Evolutionary conservation across 148 eudicot genomes (phyloP).

Genomic region (Silene conica): DNA sequence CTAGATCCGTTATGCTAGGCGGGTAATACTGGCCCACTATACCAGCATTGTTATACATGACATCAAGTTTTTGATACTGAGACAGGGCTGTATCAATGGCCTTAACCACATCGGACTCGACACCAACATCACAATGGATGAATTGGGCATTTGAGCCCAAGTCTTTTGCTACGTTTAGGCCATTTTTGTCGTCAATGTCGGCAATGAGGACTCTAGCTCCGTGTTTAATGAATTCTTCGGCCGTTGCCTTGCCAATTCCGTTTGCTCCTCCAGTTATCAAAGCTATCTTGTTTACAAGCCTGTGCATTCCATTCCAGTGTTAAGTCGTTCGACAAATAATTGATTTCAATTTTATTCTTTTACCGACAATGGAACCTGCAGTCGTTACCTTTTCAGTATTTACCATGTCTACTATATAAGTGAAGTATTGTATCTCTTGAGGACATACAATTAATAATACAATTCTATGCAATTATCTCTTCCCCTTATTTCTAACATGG

Average conservation of each 20-base stretch:
- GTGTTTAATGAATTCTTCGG: conserved; percentile 41
- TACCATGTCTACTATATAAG: no score
- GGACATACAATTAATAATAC: no score
- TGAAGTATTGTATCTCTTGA: no score
- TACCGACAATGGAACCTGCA: no score
- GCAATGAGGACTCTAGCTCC: conserved; percentile 75
- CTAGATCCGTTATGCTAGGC: conserved; percentile 41
- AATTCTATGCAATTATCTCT: no score
- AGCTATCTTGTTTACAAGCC: conserved; percentile 67
- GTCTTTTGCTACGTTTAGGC: conserved; percentile 29
- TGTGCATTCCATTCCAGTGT: no score
- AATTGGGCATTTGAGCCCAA: conserved; percentile 54
- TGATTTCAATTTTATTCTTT: no score
- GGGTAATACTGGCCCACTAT: conserved; percentile 36
- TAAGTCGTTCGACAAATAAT: no score
- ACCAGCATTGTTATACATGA: conserved; percentile 46
- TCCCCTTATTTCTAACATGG: no score
- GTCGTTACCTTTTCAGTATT: no score
- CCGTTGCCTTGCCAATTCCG: conserved; percentile 62
- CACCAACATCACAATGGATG: conserved; percentile 44
- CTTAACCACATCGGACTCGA: conserved; percentile 13
- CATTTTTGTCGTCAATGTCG: conserved; percentile 38
- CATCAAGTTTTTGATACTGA: conserved; percentile 14
- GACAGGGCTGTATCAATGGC: conserved; percentile 3
- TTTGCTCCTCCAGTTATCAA: conserved; percentile 72